Percentiles rank a stretch among this genome's conserved stretches.
Conservation (phyloP, 2,329 filamentous ascomycete genomes). For the Verticillium zaregamsianum region DNA sequence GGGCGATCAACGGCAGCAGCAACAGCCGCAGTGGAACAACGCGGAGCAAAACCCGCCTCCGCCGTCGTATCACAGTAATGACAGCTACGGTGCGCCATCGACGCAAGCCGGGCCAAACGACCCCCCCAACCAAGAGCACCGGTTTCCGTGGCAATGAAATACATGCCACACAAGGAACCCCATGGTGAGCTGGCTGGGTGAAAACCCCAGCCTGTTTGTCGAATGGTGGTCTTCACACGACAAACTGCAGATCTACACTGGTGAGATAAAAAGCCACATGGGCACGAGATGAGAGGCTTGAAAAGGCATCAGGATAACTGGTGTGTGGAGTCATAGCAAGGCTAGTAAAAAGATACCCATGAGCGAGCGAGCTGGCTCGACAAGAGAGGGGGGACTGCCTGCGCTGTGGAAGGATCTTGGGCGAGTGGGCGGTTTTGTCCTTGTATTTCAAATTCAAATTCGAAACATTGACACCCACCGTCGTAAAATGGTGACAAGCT, state of each 20-base stretch:
- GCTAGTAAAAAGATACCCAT: not conserved
- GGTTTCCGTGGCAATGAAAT: not conserved
- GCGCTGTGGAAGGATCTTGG: not conserved
- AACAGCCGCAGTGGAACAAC: not conserved
- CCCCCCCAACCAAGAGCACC: not conserved
- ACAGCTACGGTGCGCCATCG: not conserved
- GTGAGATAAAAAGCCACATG: not conserved
- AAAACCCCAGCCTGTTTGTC: not conserved
- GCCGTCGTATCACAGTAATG: not conserved
- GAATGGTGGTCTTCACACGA: no score
- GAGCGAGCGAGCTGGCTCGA: not conserved
- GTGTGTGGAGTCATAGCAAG: not conserved
- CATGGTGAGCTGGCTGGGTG: not conserved
- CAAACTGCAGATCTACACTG: no score
- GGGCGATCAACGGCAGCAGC: not conserved
- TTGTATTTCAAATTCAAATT: no score
- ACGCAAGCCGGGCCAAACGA: not conserved
- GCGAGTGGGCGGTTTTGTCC: not conserved
- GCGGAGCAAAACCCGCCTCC: not conserved
- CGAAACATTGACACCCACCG: no score
- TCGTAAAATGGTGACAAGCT: no score
- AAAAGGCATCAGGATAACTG: no score
- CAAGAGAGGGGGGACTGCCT: not conserved
- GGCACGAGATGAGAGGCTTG: not conserved
- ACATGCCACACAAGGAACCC: not conserved